Evolutionary conservation across 768 basidiomycete species (phyloP).

Genomic region (Pluteus cervinus): DNA sequence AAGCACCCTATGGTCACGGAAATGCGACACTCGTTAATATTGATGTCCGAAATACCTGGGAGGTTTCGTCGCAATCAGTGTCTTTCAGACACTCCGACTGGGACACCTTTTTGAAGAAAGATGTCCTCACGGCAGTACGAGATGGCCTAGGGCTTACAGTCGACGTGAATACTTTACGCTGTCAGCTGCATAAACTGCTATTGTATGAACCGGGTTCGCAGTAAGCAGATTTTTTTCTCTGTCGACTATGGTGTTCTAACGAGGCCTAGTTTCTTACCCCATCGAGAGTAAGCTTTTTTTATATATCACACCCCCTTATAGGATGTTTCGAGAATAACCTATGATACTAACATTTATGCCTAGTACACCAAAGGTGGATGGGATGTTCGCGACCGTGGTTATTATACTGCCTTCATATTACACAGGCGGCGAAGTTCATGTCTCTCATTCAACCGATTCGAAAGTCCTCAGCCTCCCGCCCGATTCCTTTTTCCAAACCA

Average conservation of each 20-base stretch:
- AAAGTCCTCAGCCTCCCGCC: conserved; percentile 29
- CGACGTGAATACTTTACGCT: conserved; percentile 19
- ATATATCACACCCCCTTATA: not conserved
- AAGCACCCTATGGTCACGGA: conserved; percentile 42
- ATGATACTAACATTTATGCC: not conserved
- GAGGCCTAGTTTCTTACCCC: conserved; percentile 31
- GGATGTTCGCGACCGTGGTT: conserved; percentile 48
- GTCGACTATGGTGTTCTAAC: not conserved
- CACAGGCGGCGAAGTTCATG: conserved; percentile 38
- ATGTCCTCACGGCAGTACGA: conserved; percentile 24
- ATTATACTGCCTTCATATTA: conserved; percentile 41
- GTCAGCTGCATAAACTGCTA: conserved; percentile 41
- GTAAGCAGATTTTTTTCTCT: conserved; percentile 23
- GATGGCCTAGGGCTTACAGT: conserved; percentile 28
- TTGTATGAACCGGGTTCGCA: conserved; percentile 45
- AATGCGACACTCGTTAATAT: conserved; percentile 36
- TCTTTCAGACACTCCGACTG: conserved; percentile 36
- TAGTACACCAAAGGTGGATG: conserved; percentile 39
- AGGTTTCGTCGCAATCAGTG: conserved; percentile 35
- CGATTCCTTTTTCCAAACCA: conserved; percentile 24
- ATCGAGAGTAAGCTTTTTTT: conserved; percentile 33
- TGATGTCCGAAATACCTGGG: conserved; percentile 43
- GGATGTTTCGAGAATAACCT: not conserved
- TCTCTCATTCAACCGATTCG: conserved; percentile 29
- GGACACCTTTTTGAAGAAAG: conserved; percentile 24